A percentile compares a stretch with the other conserved stretches of the same genome.
phyloP scores from a whole-genome alignment of 2,329 filamentous ascomycete species.

The Plectosphaerella plurivora region DNA sequence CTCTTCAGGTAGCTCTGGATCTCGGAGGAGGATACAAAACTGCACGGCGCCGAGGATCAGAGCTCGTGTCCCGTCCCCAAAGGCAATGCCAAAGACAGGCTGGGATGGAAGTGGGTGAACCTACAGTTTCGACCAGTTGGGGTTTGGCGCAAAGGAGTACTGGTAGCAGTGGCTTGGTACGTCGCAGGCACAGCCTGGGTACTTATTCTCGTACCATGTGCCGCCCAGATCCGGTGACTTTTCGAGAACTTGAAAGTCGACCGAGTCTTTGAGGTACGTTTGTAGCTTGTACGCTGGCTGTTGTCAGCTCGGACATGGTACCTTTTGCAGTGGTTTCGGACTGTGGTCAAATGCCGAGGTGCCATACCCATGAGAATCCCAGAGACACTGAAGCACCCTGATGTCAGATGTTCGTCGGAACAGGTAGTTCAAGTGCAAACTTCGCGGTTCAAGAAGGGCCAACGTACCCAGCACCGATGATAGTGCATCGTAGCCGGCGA shows the following conservation, averaged over 20 bases:
- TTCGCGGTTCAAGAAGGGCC: no score
- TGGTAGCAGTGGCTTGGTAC: slow-evolving; percentile 15
- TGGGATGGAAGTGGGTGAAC: neutral
- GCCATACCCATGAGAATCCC: no score
- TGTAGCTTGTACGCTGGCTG: no score
- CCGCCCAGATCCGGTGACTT: slow-evolving; percentile 19
- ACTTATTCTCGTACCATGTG: slow-evolving; percentile 18
- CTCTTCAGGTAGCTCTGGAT: slow-evolving; percentile 33
- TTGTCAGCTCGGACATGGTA: no score
- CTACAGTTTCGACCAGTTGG: slow-evolving; percentile 6
- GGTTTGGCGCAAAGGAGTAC: neutral
- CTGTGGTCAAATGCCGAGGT: neutral
- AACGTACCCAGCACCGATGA: no score
- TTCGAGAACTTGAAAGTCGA: slow-evolving; percentile 1
- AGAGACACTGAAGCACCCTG: no score
- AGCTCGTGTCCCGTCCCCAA: neutral
- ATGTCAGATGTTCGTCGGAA: no score
- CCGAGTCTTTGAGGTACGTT: neutral
- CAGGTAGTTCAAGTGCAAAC: no score
- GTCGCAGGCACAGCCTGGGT: slow-evolving; percentile 17
- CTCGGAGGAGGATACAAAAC: slow-evolving; percentile 30
- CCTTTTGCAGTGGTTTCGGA: neutral
- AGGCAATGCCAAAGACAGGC: no score
- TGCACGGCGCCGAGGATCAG: neutral
- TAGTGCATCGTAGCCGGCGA: neutral